phyloP scores from a whole-genome alignment of 768 basidiomycete genomes.

The Lactifluus hygrophoroides region DNA sequence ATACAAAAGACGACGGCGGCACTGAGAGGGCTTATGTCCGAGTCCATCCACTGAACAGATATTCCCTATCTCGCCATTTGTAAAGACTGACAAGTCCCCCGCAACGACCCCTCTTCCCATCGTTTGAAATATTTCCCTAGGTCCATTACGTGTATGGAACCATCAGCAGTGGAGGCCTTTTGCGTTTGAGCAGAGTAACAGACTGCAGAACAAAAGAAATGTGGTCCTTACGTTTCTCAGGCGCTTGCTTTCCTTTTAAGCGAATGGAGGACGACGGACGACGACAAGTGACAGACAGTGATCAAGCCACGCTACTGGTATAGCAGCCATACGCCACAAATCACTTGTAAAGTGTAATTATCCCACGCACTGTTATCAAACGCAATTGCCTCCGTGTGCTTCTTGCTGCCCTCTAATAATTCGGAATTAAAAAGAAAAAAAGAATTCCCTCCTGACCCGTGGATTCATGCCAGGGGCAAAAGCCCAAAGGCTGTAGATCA shows the following conservation, averaged over 20 bases:
- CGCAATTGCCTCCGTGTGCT: constrained; percentile 1
- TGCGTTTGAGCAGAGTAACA: not conserved
- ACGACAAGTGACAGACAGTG: not conserved
- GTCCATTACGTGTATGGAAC: constrained; percentile 16
- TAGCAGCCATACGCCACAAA: constrained; percentile 4
- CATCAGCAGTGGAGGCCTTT: not conserved
- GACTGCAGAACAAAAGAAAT: constrained; percentile 6
- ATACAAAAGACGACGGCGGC: not conserved
- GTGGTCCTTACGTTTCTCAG: constrained; percentile 5
- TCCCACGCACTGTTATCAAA: constrained; percentile 3
- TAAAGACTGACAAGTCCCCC: not conserved
- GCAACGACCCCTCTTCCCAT: not conserved
- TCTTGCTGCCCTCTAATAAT: not conserved
- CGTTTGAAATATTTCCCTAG: not conserved
- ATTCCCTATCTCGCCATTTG: not conserved
- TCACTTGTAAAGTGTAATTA: not conserved
- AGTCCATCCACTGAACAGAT: not conserved
- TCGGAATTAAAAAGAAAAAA: not conserved
- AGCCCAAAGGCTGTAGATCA: not conserved
- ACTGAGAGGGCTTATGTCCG: not conserved
- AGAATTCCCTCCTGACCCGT: not conserved
- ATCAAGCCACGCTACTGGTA: constrained; percentile 4
- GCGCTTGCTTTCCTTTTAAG: not conserved
- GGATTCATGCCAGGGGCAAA: too few relatives aligned
- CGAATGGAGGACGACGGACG: not conserved